Percentiles rank a stretch among this genome's conserved stretches.
phyloP scores from a whole-genome alignment of 306 rosid species.

The Arachis stenosperma region DNA sequence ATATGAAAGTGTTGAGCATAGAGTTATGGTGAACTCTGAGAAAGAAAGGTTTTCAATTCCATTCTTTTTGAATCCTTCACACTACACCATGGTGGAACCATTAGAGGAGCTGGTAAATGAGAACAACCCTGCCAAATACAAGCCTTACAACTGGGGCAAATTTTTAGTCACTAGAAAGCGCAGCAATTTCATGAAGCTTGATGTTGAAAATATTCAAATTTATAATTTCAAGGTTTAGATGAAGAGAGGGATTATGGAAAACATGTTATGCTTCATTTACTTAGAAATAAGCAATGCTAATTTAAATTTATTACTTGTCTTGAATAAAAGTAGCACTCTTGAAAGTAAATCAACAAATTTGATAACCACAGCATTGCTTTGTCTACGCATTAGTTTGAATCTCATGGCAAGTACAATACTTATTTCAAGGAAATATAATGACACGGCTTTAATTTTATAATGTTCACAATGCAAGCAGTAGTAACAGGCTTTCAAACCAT shows the following conservation, averaged over 20 bases:
- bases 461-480: too few species aligned
- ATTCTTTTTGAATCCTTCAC: slow-evolving; percentile 61
- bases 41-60: slow-evolving; percentile 59
- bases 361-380: too few species aligned
- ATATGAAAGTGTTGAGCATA: slow-evolving; percentile 41
- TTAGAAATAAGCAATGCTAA: neutral
- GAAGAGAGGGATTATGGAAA: neutral
- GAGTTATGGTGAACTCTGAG: slow-evolving; percentile 44
- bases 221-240: slow-evolving; percentile 46
- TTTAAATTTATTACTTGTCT: slow-evolving; percentile 4
- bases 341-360: too few species aligned
- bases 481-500: too few species aligned
- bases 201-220: slow-evolving; percentile 55
- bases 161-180: slow-evolving; percentile 40
- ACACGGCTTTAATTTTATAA: too few species aligned
- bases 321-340: neutral
- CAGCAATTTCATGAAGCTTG: slow-evolving; percentile 54
- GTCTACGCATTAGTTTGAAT: too few species aligned
- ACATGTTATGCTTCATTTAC: neutral
- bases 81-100: slow-evolving; percentile 57
- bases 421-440: too few species aligned
- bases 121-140: slow-evolving; percentile 54
- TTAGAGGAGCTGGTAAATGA: slow-evolving; percentile 49
- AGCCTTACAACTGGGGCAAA: slow-evolving; percentile 61
- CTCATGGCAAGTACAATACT: too few species aligned